These are phyloP conservation scores for Ceratocystis huliohia DNA, from an alignment of 2,329 filamentous ascomycete genomes.

Conservation along the genomic window DNA sequence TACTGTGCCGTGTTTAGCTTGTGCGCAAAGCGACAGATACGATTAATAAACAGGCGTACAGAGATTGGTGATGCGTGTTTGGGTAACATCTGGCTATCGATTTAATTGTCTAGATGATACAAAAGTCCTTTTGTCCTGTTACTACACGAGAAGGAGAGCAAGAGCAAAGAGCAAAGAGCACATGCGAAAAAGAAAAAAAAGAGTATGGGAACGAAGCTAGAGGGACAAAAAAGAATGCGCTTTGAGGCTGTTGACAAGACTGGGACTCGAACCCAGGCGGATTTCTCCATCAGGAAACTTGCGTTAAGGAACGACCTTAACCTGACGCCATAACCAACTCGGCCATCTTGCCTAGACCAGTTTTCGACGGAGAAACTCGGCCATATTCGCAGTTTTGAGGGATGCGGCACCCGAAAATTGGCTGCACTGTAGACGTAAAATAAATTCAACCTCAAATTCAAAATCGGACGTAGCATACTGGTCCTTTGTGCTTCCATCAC, in stretches of 20 bases:
- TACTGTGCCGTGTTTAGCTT: background rate
- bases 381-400: background rate
- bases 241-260: conserved; percentile 13
- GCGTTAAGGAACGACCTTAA: conserved; percentile 25
- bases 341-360: conserved; percentile 26
- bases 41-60: background rate
- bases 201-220: background rate
- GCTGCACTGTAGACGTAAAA: background rate
- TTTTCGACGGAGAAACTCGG: background rate
- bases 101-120: too few species aligned
- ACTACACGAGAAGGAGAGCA: background rate
- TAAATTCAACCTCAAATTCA: too few species aligned
- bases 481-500: background rate
- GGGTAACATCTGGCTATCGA: background rate
- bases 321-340: conserved; percentile 30
- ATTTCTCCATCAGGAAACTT: conserved; percentile 21
- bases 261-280: conserved; percentile 21
- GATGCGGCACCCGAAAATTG: too few species aligned
- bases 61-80: background rate
- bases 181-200: background rate
- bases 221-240: background rate
- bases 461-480: background rate
- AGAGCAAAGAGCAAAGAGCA: too few species aligned
- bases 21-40: background rate
- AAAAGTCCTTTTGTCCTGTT: background rate